Evolutionary conservation across 1,284 basidiomycete genomes (phyloP).

Genomic region (Puccinia sorghi): DNA sequence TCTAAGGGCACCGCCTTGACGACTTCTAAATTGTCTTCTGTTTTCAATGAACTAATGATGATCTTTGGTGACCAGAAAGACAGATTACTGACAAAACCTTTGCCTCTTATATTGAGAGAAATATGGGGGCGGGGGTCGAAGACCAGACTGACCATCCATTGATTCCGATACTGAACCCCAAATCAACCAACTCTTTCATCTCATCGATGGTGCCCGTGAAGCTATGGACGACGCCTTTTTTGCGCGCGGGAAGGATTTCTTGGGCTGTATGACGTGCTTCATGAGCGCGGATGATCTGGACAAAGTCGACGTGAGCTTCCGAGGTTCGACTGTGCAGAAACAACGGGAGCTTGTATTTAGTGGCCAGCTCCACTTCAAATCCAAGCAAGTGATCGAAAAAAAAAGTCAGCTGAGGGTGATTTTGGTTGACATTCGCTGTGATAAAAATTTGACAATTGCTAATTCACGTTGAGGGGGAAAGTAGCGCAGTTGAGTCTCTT

Average conservation of each 20-base stretch:
- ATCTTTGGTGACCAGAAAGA: slow-evolving; percentile 14
- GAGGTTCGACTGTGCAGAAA: slow-evolving; percentile 78
- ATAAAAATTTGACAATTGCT: background rate
- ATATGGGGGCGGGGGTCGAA: background rate
- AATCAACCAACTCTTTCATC: slow-evolving; percentile 67
- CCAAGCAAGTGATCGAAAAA: background rate
- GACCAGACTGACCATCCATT: slow-evolving; percentile 46
- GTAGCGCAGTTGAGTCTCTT: slow-evolving; percentile 68
- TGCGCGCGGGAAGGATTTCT: slow-evolving; percentile 68
- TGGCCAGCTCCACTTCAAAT: slow-evolving; percentile 65
- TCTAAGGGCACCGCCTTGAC: slow-evolving; percentile 68
- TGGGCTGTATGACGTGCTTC: slow-evolving; percentile 55
- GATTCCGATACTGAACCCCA: slow-evolving; percentile 54
- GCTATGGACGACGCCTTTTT: slow-evolving; percentile 79
- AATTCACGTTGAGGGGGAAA: slow-evolving; percentile 67
- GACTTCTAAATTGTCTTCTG: slow-evolving; percentile 69
- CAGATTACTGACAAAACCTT: slow-evolving; percentile 13
- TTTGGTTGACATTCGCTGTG: background rate
- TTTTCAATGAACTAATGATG: slow-evolving; percentile 72
- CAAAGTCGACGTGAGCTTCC: slow-evolving; percentile 69
- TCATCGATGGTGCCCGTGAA: slow-evolving; percentile 76
- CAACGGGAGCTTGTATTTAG: slow-evolving; percentile 72
- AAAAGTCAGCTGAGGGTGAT: background rate
- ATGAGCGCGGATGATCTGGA: slow-evolving; percentile 64
- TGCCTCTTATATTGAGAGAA: background rate